phyloP scores from a whole-genome alignment of 169 alveolate species.

The Perkinsus chesapeaki region DNA sequence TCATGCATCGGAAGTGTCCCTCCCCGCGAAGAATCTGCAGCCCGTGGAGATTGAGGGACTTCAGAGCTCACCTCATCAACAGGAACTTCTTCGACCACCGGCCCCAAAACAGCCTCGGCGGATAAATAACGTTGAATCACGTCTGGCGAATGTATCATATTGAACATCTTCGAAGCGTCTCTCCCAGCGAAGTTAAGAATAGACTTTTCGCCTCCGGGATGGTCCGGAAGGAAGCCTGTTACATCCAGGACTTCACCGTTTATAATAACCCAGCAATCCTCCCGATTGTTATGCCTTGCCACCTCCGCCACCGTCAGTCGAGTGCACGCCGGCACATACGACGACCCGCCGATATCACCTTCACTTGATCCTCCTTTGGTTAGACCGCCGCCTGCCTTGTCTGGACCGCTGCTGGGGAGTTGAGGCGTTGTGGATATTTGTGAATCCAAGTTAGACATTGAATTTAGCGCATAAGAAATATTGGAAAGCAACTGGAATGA shows the following conservation, averaged over 20 bases:
- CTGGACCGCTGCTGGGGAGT: background rate
- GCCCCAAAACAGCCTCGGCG: background rate
- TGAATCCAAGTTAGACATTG: too few relatives aligned
- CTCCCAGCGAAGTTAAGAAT: constrained; percentile 46
- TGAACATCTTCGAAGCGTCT: constrained; percentile 30
- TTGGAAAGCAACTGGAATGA: too few relatives aligned
- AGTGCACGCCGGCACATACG: background rate
- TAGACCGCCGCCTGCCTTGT: background rate
- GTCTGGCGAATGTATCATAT: constrained; percentile 2
- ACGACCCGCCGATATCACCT: background rate
- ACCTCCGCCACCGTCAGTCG: constrained; percentile 6
- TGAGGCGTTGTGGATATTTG: too few relatives aligned
- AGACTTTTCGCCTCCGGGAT: constrained; percentile 61
- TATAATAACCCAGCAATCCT: constrained; percentile 51
- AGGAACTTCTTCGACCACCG: background rate
- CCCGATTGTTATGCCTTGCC: constrained; percentile 41
- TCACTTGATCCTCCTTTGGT: too few relatives aligned
- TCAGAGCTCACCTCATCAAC: background rate
- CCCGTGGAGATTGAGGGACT: too few relatives aligned
- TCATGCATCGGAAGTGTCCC: too few relatives aligned
- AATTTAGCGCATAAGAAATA: too few relatives aligned
- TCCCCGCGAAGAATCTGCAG: too few relatives aligned
- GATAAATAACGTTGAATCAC: background rate
- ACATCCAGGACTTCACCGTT: constrained; percentile 51
- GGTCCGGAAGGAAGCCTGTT: constrained; percentile 41